These are phyloP conservation scores for Phyllosticta ampelicida DNA, from an alignment of 2,329 filamentous ascomycete genomes.

Conservation along the genomic window DNA sequence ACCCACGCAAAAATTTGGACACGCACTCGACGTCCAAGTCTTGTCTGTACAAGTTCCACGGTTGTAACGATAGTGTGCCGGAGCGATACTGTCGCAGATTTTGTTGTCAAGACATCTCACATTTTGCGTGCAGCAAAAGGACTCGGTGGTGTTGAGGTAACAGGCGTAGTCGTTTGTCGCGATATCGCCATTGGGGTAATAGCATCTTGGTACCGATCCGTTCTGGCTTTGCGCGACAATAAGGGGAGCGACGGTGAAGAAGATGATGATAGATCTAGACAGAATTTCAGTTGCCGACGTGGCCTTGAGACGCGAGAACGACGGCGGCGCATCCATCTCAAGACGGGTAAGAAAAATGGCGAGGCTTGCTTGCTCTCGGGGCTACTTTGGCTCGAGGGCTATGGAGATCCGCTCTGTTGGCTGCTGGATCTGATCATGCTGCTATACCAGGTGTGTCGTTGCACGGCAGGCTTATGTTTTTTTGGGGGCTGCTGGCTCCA, in stretches of 20 bases:
- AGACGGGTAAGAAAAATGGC: neutral
- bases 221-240: neutral
- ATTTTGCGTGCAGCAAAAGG: constrained; percentile 4
- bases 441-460: neutral
- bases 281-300: neutral
- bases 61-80: constrained; percentile 3
- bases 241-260: neutral
- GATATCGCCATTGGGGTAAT: constrained; percentile 5
- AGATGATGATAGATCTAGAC: neutral
- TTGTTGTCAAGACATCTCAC: constrained; percentile 8
- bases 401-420: neutral
- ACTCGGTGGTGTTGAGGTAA: constrained; percentile 1
- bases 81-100: neutral
- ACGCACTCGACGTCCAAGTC: constrained; percentile 4
- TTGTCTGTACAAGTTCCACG: constrained; percentile 8
- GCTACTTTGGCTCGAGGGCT: neutral
- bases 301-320: neutral
- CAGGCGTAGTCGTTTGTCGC: constrained; percentile 8
- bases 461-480: neutral
- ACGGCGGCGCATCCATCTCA: neutral
- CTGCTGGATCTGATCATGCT: neutral
- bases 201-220: constrained; percentile 2
- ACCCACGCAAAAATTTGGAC: constrained; percentile 6
- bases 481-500: neutral
- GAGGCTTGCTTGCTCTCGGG: neutral